Base-by-base conservation (phyloP, 2,329 filamentous ascomycete species). In the Ambrosiella xylebori region DNA sequence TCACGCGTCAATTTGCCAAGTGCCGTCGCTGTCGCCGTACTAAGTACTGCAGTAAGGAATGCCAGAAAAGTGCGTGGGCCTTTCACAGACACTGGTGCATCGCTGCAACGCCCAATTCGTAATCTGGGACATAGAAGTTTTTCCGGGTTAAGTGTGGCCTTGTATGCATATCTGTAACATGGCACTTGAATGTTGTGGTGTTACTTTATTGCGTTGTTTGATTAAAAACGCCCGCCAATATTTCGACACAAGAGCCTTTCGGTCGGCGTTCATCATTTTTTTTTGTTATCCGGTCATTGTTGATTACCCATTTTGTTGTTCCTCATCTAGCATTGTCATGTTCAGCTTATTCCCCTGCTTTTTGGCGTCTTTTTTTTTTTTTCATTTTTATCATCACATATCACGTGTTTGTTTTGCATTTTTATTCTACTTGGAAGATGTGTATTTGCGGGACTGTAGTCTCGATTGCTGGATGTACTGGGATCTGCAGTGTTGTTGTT, bases 11-110 rank as follows among this genome's bases (percentile, higher is more conserved):
- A 68, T 98, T 98, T 70, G 93, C 93, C 64, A 98, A 98, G 73
- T 98, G 93, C 73, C 84, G 93, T 63, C 84, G 93, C 63, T 98
- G 93, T 73, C 83, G 93, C 64, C 83, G 93, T 63, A 98, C 93
- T 62, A 98, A 98, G 71, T 96, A 96, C 74, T 98, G 93, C 82
- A 96, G 90, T 79, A 98, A 98, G 72, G 93, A 98, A 71, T 98
- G 93, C 71, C 93, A 98, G 73, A 97, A 97, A 76, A 94, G 88
- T 65, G 94, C 93, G 8, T 98, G 93, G 93, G 89, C 93, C 36
- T 97, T 89, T 71, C 93, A 98, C 69, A 84, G 93, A 61, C 94
- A 97, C 72, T 98, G 93, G 93, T 98, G 93, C 69, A 85, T 93
- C 60, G 84, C 85, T 61, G 86, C 86, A 8, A 13, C 44, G n/a